A percentile compares a stretch with the other conserved stretches of the same genome.
Conservation (phyloP, 2,329 filamentous ascomycete species). For the Ceratocystis papillata region DNA sequence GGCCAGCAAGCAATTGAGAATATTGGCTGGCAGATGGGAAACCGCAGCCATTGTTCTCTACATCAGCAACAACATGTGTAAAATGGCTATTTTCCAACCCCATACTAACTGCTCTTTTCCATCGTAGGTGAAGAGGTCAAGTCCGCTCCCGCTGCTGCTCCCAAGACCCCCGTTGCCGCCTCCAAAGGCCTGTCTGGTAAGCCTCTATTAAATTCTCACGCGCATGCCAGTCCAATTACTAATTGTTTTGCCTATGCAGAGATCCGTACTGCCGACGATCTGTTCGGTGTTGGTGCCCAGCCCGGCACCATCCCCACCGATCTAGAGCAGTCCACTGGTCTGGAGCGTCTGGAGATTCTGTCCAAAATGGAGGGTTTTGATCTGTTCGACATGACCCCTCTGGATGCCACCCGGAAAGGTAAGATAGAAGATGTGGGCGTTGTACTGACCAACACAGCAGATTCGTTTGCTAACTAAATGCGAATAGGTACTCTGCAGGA, state of each 20-base stretch:
- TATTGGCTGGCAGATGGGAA: not conserved
- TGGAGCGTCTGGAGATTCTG: slow-evolving; percentile 96
- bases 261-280: slow-evolving; percentile 69
- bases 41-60: not conserved
- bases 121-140: slow-evolving; percentile 26
- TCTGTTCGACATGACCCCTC: slow-evolving; percentile 94
- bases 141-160: slow-evolving; percentile 22
- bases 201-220: slow-evolving; percentile 26
- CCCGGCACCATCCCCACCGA: slow-evolving; percentile 83
- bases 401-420: slow-evolving; percentile 84
- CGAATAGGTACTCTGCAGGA: slow-evolving; percentile 67
- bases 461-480: slow-evolving; percentile 12
- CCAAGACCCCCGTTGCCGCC: slow-evolving; percentile 36
- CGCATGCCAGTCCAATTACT: not conserved
- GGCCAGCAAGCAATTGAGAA: not conserved
- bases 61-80: not conserved
- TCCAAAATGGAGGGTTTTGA: slow-evolving; percentile 99
- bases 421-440: slow-evolving; percentile 27
- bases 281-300: slow-evolving; percentile 70
- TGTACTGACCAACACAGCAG: not conserved
- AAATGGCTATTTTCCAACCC: slow-evolving; percentile 1
- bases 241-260: slow-evolving; percentile 44
- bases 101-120: not conserved
- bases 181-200: slow-evolving; percentile 42
- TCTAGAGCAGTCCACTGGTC: slow-evolving; percentile 88